These are phyloP conservation scores for Russula emetica DNA, from an alignment of 768 basidiomycete genomes.

Conservation along the genomic window DNA sequence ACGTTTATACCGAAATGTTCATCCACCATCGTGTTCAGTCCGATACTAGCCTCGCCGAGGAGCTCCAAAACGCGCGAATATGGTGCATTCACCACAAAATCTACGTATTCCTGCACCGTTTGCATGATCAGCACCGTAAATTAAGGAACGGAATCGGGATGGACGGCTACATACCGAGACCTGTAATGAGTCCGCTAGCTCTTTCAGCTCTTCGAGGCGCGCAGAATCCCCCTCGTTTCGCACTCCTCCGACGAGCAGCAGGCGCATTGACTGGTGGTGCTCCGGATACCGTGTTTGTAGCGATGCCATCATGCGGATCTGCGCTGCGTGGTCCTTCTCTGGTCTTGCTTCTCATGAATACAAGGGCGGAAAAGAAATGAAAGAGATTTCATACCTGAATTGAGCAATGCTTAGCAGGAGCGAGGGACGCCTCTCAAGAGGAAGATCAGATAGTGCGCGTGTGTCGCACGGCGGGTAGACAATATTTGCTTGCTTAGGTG, in stretches of 20 bases:
- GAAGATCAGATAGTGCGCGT: conserved; percentile 55
- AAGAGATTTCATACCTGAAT: conserved; percentile 58
- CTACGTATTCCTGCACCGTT: conserved; percentile 52
- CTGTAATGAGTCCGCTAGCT: conserved; percentile 55
- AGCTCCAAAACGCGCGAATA: conserved; percentile 66
- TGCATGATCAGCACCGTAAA: background rate
- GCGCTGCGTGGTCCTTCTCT: conserved; percentile 88
- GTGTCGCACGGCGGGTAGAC: conserved; percentile 96
- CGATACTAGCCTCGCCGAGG: conserved; percentile 74
- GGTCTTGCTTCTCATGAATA: conserved; percentile 48
- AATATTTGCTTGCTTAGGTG: conserved; percentile 39
- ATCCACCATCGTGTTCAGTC: conserved; percentile 94
- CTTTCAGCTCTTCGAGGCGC: conserved; percentile 59
- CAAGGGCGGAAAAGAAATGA: background rate
- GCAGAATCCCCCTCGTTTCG: conserved; percentile 71
- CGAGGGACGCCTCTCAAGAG: conserved; percentile 50
- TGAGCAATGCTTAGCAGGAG: conserved; percentile 87
- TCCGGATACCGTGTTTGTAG: conserved; percentile 60
- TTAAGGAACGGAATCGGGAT: conserved; percentile 10
- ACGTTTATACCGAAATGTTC: conserved; percentile 99
- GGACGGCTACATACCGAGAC: conserved; percentile 48
- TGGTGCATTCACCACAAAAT: conserved; percentile 80
- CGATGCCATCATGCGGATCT: conserved; percentile 63
- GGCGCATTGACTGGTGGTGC: conserved; percentile 40
- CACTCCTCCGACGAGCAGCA: conserved; percentile 81